A percentile compares a stretch with the other conserved stretches of the same genome.
These are phyloP conservation scores for Leishmania major DNA, from an alignment of 208 protist species.

Conservation along the genomic window DNA sequence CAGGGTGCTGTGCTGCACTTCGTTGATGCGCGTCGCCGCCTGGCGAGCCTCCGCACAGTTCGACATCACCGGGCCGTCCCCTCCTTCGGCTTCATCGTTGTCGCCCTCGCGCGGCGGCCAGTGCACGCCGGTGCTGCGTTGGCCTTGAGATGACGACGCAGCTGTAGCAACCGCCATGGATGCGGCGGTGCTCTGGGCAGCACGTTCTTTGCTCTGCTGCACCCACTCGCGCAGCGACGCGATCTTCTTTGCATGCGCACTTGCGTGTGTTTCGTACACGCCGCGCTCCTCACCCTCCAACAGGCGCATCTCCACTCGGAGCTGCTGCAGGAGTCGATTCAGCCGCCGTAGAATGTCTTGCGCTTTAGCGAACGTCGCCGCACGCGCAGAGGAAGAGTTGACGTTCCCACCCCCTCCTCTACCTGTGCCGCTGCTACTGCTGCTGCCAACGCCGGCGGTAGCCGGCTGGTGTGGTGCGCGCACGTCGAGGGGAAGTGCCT, in stretches of 20 bases:
- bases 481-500: slow-evolving; percentile 28
- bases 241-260: slow-evolving; percentile 31
- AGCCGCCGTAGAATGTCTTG: slow-evolving; percentile 47
- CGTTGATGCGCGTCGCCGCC: slow-evolving; percentile 41
- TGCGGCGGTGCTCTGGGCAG: slow-evolving; percentile 7
- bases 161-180: neutral
- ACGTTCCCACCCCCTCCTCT: slow-evolving; percentile 1
- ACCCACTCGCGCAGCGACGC: slow-evolving; percentile 22
- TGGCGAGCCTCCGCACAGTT: slow-evolving; percentile 41
- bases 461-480: neutral
- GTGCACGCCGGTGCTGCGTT: neutral
- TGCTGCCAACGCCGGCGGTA: neutral
- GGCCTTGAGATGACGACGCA: neutral
- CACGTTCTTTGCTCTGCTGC: slow-evolving; percentile 28
- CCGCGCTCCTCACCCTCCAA: slow-evolving; percentile 42
- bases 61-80: slow-evolving; percentile 32
- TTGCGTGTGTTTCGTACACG: slow-evolving; percentile 27
- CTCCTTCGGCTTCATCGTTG: slow-evolving; percentile 12
- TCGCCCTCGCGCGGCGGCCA: slow-evolving; percentile 26
- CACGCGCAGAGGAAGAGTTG: slow-evolving; percentile 11
- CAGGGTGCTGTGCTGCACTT: slow-evolving; percentile 62
- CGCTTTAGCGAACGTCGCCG: slow-evolving; percentile 26
- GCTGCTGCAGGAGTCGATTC: slow-evolving; percentile 56
- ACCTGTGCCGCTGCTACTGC: slow-evolving; percentile 1
- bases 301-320: slow-evolving; percentile 63